Base-by-base conservation (phyloP, 2,329 filamentous ascomycete genomes). In the Xylariales sp. region DNA sequence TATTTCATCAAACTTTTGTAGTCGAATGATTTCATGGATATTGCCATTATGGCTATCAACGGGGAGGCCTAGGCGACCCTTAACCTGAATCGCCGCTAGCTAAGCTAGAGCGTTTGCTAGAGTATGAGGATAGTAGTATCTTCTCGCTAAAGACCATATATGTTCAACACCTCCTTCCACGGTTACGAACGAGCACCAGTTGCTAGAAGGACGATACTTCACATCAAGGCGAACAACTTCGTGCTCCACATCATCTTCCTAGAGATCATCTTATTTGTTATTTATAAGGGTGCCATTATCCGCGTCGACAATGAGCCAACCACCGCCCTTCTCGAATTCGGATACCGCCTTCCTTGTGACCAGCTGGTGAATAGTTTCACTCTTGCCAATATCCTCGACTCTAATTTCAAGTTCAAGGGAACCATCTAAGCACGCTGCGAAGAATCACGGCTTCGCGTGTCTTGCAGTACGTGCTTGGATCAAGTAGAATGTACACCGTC, bases 311-410 rank as follows among this genome's bases (percentile, higher is more conserved):
- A 12, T 18, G 6, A 71, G 61, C 69, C 69, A 71, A 9, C 69
- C 66, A 8, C 59, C 52, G 41, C 39, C 50, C n/a, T 67, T 67
- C 36, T 71, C 69, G 1, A 71, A 46, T 23, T 71, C 69, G 4
- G 59, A 61, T 2, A 71, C 36, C 1, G 69, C 64, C 46, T 55
- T 69, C 39, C 54, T 67, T 9, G 67, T 60, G 2, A 67, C 69
- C 12, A 71, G 61, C 46, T 71, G 69, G 52, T 71, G 67, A 53
- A 71, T 65, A 3, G 61, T 71, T 43, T 71, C 53, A 6, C 69
- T 58, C 10, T 56, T 57, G 23, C 64, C 69, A 32, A 69, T 49
- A 46, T 69, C 67, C 43, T 71, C 61, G 12, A 69, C 53, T 49
- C 65, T 39, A 3, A 69, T 65, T 53, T 69, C 64, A 10, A 71